phyloP scores from a whole-genome alignment of 164 flowering plant genomes.

The Paratinospora sagittata region DNA sequence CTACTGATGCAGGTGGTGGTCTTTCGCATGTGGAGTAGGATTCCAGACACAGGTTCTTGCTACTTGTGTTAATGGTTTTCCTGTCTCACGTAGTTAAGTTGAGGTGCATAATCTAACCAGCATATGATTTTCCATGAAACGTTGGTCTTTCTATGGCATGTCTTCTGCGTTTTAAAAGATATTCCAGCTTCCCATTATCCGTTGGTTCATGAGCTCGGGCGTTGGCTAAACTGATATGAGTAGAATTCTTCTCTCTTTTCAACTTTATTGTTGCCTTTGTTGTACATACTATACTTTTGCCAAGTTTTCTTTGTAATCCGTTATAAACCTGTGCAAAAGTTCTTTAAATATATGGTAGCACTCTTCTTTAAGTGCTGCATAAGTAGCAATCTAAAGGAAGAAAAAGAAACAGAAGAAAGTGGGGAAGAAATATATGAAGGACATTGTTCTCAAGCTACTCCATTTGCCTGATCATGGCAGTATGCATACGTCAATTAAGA shows the following conservation, averaged over 20 bases:
- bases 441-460: no score
- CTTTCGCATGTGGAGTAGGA: conserved; percentile 42
- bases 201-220: no score
- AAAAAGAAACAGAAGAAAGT: no score
- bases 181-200: neutral
- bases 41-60: neutral
- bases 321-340: neutral
- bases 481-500: no score
- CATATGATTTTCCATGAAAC: neutral
- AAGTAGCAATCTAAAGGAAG: no score
- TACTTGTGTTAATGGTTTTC: neutral
- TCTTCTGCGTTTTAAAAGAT: no score
- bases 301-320: neutral
- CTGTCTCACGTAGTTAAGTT: neutral
- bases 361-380: no score
- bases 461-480: no score
- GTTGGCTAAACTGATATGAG: neutral
- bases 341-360: no score
- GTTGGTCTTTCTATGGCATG: neutral
- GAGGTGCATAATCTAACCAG: no score
- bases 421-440: no score
- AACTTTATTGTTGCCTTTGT: neutral
- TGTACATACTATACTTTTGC: neutral
- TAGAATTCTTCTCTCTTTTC: neutral
- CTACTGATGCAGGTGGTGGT: conserved; percentile 48